Percentiles rank a stretch among this genome's conserved stretches.
phyloP scores from a whole-genome alignment of 2,329 filamentous ascomycete genomes.

The Orbilia blumenaviensis region DNA sequence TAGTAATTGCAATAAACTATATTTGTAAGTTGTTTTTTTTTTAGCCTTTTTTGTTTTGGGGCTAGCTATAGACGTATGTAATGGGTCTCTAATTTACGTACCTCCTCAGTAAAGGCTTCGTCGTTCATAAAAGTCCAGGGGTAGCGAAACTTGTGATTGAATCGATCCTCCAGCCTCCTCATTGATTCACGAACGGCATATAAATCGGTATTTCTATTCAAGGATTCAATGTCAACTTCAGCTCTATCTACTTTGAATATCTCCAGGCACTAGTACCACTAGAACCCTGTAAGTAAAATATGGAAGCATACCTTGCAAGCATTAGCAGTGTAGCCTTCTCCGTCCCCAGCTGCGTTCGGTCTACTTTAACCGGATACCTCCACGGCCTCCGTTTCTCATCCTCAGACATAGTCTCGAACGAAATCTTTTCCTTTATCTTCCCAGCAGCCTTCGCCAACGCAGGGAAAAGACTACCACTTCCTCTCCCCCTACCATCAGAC shows the following conservation, averaged over 20 bases:
- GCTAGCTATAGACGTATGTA: neutral
- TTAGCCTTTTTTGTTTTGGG: neutral
- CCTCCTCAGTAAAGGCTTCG: slow-evolving; percentile 55
- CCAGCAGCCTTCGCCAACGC: neutral
- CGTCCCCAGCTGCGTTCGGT: slow-evolving; percentile 38
- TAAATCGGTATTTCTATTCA: slow-evolving; percentile 52
- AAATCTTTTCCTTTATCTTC: neutral
- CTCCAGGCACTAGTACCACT: no score
- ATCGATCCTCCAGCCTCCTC: slow-evolving; percentile 56
- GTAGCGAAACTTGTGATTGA: slow-evolving; percentile 56
- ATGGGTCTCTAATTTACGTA: slow-evolving; percentile 5
- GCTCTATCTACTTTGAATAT: neutral
- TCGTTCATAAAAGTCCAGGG: slow-evolving; percentile 58
- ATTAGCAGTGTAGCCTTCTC: slow-evolving; percentile 57
- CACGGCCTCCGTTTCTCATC: slow-evolving; percentile 16
- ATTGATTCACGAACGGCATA: slow-evolving; percentile 54
- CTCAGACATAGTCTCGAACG: neutral
- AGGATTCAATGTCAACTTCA: neutral
- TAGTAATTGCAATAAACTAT: slow-evolving; percentile 56
- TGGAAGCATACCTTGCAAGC: slow-evolving; percentile 53
- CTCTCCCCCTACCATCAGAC: neutral
- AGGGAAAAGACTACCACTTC: neutral
- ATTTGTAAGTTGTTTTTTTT: neutral
- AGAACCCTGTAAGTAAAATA: neutral
- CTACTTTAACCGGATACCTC: neutral